Base-by-base conservation (phyloP, 2,329 filamentous ascomycete species). In the Aspergillus arachidicola region DNA sequence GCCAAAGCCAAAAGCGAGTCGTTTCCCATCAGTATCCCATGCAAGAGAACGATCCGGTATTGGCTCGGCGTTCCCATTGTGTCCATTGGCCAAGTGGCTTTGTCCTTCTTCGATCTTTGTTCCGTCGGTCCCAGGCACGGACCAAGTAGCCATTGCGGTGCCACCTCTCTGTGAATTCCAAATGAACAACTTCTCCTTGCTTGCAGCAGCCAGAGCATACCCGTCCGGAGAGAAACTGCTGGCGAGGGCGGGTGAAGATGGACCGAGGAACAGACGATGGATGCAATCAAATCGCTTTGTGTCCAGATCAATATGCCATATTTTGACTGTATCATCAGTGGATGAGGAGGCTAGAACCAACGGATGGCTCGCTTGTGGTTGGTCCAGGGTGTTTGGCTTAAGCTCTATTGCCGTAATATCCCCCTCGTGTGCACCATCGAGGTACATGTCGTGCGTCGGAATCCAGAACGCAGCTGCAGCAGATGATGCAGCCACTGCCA, bases 21-120 rank as follows among this genome's bases (percentile, higher is more conserved):
- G 83, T 68, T 82, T 82, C n/a, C 84, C 83, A 70, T 85, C 81
- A 14, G 76, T 77, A 70, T 85, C 84, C 84, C 84, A 86, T 34
- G 78, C 79, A 58, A 86, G 73, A 32, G 78, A 76, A 54, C 81
- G 75, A 64, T 80, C 76, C 11, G 73, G 72, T 21, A 72, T 63
- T 11, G 69, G 60, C 16, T 70, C 68, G 14, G 62, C 34, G 54
- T 62, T 67, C 28, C 71, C 78, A 64, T 80, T 78, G 21, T 79
- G 68, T 46, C 78, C 79, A 60, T 78, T 78, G 11, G 69, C 68
- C 19, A 72, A 59, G 28, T 71, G 74, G 38, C 73, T 69, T 21
- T 70, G 63, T 30, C 69, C 70, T 57, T 75, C 71, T 43, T 78
- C 76, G 56, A 74, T 74, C 50, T 77, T 75, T 11, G 72, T 69